Evolutionary conservation across 148 eudicot species (phyloP).

Genomic region (Dysphania ambrosioides): DNA sequence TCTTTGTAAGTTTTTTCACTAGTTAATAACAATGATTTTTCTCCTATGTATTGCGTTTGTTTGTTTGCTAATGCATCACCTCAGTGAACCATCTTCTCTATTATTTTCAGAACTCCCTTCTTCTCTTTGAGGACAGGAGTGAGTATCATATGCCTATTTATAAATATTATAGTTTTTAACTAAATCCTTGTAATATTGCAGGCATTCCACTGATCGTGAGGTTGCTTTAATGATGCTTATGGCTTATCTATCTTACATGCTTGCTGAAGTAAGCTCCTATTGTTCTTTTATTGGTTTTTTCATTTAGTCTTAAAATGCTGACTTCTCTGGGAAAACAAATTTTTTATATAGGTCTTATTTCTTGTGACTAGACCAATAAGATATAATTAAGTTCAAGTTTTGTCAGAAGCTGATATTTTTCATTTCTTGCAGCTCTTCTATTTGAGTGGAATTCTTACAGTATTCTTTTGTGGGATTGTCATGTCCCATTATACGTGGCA

Average conservation of each 20-base stretch:
- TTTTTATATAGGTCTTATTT: background rate
- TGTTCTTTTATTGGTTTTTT: background rate
- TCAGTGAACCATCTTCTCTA: background rate
- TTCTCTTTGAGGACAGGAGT: background rate
- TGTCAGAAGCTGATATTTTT: constrained; percentile 4
- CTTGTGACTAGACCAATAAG: background rate
- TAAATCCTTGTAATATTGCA: constrained; percentile 30
- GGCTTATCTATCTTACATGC: constrained; percentile 84
- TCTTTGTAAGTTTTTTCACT: background rate
- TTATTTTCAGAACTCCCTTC: background rate
- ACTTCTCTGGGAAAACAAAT: background rate
- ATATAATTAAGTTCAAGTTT: background rate
- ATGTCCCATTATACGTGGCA: constrained; percentile 97
- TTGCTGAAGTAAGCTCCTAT: constrained; percentile 61
- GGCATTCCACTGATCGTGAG: constrained; percentile 89
- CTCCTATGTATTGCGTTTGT: background rate
- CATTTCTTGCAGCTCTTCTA: constrained; percentile 57
- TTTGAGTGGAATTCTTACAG: constrained; percentile 78
- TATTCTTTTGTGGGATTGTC: constrained; percentile 88
- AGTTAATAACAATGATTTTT: background rate
- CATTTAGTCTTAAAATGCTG: background rate
- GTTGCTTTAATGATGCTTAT: constrained; percentile 86
- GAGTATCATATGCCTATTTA: background rate
- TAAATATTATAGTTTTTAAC: constrained; percentile 12
- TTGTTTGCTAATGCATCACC: background rate